Evolutionary conservation across 2,329 filamentous ascomycete species (phyloP), one percentile per base, ranked within the genome.

Genomic region (Sporothrix dimorphospora): DNA sequence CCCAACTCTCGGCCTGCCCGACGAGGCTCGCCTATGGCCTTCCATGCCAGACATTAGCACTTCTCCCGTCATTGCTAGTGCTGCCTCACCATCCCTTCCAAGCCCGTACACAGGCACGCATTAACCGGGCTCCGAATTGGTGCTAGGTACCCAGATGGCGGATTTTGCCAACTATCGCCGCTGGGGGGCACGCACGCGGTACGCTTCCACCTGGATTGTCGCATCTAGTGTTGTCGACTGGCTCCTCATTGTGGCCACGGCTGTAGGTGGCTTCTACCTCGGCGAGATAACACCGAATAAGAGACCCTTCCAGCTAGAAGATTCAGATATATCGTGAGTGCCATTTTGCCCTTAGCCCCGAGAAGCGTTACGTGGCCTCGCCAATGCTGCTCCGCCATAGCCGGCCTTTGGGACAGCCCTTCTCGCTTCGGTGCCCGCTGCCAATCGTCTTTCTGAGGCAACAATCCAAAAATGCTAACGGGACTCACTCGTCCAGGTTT

Each of bases 161-260:
- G 77, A 55, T 34, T 14, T 49, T n/a, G 47, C 21, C 24, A 24
- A 45, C 6, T 5, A 30, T 7, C 30, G n/a, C 34, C 40, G 38
- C 9, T 51, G 57, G 51, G 40, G 42, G 21, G 21, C 11, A 12
- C 71, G 27, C 42, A n/a, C 42, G n/a, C 30, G 69, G 55, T 67
- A 30, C 19, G 27, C 27, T 21, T 42, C 42, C 3, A 14, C 45
- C 9, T 67, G 82, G 30, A 81, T 94, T 53, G 79, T 91, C 55
- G 77, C 88, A 11, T 92, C 91, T 4, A 94, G 94, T 79, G 81
- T 90, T 65, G 82, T 92, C 72, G 92, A 95, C 82, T 95, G 92
- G 92, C 78, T 91, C 63, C 83, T 92, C 72, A 87, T 92, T 72
- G 81, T 91, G 51, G 84, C 81, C 21, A 87, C 89, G 27, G 89